Base-by-base conservation (phyloP, 805 yeast species). In the Teunomyces pallodes region DNA sequence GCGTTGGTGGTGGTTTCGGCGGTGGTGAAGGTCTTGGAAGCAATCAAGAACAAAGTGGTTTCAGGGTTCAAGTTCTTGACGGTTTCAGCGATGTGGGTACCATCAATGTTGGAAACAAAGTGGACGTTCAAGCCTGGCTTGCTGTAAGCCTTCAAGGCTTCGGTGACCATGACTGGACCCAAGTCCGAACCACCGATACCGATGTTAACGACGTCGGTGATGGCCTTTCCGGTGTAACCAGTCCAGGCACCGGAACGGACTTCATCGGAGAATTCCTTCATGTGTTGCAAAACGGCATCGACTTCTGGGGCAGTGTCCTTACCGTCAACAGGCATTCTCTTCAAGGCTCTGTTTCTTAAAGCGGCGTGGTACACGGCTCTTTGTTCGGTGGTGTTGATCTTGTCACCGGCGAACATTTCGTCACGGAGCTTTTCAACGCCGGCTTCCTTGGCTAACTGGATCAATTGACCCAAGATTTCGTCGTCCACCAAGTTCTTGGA, bases 81-180 rank as follows among this genome's bases (percentile, higher is more conserved):
- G 50, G 90, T 81, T 76, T 92, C 99, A 54, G 96, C 94, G 68
- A 92, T 79, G 74, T 91, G 96, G 49, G 99, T 94, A 68, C 99
- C 99, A 68, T 94, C 99, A 65, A 94, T 92, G 82, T 94, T 94
- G 58, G 98, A 92, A 53, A 94, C 99, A 72, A 91, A 94, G 75
- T 92, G 96, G 45, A 83, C 96, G 54, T 77, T 72, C 60, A 94
- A 77, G 55, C 84, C 80, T 51, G 83, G 85, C 59, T 87, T 80
- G 52, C 86, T 74, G 72, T 92, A 94, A 58, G 88, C 86, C 79
- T 92, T 94, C 67, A 94, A 81, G 36, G 99, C 97, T 77, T 94
- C 98, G 53, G 97, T 90, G 61, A 94, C 98, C 99, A 94, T 94
- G 46, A 94, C 98, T 41, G 99, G 99, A 62, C 99, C 99, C 61